Evolutionary conservation across 805 yeast genomes (phyloP).

Genomic region (Metschnikowia noctiluminum): DNA sequence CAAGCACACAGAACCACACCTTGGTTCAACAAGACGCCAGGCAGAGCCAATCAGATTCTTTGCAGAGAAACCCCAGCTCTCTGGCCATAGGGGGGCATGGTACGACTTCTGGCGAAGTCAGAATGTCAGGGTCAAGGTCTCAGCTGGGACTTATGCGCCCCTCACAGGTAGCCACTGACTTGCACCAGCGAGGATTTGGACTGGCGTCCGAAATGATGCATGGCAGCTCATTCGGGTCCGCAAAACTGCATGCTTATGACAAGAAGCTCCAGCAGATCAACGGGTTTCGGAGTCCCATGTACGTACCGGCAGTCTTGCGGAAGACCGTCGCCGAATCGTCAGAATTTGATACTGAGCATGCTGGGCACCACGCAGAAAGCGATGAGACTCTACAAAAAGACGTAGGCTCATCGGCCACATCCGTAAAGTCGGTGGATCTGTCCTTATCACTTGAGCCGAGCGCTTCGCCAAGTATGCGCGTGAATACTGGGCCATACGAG

Average conservation of each 20-base stretch:
- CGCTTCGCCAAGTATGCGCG: constrained; percentile 11
- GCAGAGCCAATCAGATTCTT: background rate
- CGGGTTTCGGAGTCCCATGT: constrained; percentile 81
- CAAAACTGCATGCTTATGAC: constrained; percentile 8
- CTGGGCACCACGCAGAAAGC: constrained; percentile 1
- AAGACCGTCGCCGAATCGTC: constrained; percentile 31
- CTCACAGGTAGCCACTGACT: constrained; percentile 1
- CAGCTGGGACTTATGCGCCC: constrained; percentile 2
- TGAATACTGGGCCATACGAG: constrained; percentile 13
- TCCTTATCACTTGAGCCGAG: constrained; percentile 27
- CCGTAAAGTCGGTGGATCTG: constrained; percentile 33
- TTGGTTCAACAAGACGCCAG: background rate
- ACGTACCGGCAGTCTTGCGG: constrained; percentile 81
- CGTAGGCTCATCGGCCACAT: constrained; percentile 18
- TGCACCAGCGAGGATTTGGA: constrained; percentile 2
- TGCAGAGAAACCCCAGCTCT: background rate
- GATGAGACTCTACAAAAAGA: background rate
- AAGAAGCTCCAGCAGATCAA: constrained; percentile 63
- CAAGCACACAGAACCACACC: background rate
- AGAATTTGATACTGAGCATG: constrained; percentile 9
- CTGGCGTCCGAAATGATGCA: constrained; percentile 3
- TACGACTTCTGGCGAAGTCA: background rate
- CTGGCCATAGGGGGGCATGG: background rate
- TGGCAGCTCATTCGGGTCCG: constrained; percentile 4
- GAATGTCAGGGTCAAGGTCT: background rate